These are phyloP conservation scores for Clathrospora elynae DNA, from an alignment of 2,329 filamentous ascomycete species.

Conservation along the genomic window DNA sequence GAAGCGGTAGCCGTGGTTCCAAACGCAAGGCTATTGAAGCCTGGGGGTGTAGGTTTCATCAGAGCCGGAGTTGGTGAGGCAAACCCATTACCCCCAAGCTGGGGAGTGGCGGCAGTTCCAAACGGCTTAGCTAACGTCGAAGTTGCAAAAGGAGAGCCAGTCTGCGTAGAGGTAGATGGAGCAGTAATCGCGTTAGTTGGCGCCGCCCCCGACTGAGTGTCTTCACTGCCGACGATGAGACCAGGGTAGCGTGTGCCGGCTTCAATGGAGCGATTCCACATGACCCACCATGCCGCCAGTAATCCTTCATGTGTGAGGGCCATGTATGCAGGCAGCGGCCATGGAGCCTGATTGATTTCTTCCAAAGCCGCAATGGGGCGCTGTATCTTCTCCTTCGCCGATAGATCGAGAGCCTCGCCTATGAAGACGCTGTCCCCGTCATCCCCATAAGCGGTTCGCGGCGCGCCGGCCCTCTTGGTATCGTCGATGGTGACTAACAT, in stretches of 20 bases:
- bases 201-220: conserved; percentile 33
- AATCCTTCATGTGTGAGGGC: conserved; percentile 88
- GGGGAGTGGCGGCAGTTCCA: conserved; percentile 27
- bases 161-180: conserved; percentile 22
- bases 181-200: conserved; percentile 18
- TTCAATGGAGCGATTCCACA: conserved; percentile 85
- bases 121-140: conserved; percentile 28
- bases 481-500: conserved; percentile 77
- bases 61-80: conserved; percentile 13
- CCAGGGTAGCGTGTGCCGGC: conserved; percentile 74
- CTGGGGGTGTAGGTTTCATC: conserved; percentile 21
- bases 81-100: conserved; percentile 12
- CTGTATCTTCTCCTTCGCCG: conserved; percentile 75
- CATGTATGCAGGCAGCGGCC: conserved; percentile 82
- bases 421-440: conserved; percentile 75
- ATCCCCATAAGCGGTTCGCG: conserved; percentile 34
- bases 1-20: conserved; percentile 23
- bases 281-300: conserved; percentile 85
- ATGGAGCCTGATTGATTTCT: conserved; percentile 77
- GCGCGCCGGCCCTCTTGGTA: conserved; percentile 71
- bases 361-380: conserved; percentile 77
- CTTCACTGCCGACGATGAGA: conserved; percentile 57
- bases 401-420: conserved; percentile 83
- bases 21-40: conserved; percentile 31
- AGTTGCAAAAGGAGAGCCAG: conserved; percentile 14